phyloP scores from a whole-genome alignment of 75 land plant species.

The Larix kaempferi region DNA sequence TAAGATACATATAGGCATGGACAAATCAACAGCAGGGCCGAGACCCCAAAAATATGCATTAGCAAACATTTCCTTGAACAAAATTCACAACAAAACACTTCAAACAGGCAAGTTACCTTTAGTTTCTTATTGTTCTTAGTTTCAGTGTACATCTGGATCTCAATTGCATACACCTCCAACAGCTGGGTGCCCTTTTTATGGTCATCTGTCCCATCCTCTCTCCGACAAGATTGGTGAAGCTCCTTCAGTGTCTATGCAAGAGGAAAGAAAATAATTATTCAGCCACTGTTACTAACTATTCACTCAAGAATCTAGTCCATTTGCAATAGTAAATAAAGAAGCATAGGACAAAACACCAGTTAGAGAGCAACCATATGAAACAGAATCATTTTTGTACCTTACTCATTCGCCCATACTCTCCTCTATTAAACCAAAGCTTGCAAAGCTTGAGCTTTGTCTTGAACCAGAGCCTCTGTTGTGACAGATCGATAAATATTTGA shows the following conservation, averaged over 20 bases:
- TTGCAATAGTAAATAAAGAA: background rate
- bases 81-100: background rate
- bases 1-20: background rate
- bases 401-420: slow-evolving; percentile 95
- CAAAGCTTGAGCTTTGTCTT: slow-evolving; percentile 96
- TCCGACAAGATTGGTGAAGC: slow-evolving; percentile 89
- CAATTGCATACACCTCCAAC: slow-evolving; percentile 96
- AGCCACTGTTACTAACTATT: background rate
- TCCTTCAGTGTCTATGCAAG: slow-evolving; percentile 83
- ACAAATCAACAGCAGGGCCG: background rate
- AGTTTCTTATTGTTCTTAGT: slow-evolving; percentile 99
- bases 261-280: background rate
- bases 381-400: slow-evolving; percentile 46
- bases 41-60: background rate
- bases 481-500: background rate
- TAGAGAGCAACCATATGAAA: background rate
- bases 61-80: background rate
- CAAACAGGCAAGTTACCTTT: slow-evolving; percentile 49
- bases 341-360: background rate
- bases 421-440: slow-evolving; percentile 97
- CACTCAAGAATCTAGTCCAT: background rate
- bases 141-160: slow-evolving; percentile 98
- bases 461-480: slow-evolving; percentile 91
- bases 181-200: slow-evolving; percentile 98
- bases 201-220: slow-evolving; percentile 96